Base-by-base conservation (phyloP, 106 monocot species). In the Acanthochlamys bracteata region DNA sequence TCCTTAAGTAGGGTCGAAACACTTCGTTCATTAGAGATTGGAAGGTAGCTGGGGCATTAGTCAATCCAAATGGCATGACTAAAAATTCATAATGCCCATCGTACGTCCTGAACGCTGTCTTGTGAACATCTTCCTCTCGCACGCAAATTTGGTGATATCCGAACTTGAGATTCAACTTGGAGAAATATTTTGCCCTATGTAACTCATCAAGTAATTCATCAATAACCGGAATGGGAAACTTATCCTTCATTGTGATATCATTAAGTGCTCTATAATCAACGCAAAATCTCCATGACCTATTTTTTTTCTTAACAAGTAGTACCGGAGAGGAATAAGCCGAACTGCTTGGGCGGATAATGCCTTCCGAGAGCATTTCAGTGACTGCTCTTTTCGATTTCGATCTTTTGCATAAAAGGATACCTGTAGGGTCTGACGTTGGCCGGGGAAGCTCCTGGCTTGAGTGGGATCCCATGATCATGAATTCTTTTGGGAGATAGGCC, bases 141-240 rank as follows among this genome's bases (percentile, higher is more conserved):
- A 33, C 33, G 33, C 33, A 6, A 33, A 33, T 33, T 33, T 33
- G 6, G 33, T 33, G 33, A 33, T 33, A 33, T 33, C 33, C 33
- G 33, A 6, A 33, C 6, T 33, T 33, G 33, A 33, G 33, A 33
- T 33, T 6, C 33, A 33, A 33, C 33, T 33, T 33, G 33, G 33
- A 33, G 33, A 33, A 33, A 33, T 33, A 33, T 33, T 14, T 49
- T 49, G 17, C 15, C 49, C 12, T 10, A 49, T 12, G 17, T 14
- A 17, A 12, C 49, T 17, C 49, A 20, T 71, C 71, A 12, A 63
- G 33, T 33, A 33, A 33, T 33, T 33, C 33, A 33, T 33, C 33
- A 33, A 33, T 23, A 4, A 41, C 53, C 1, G 71, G 69, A 27
- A 69, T 69, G 12, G 69, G 69, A 27, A 69, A 60, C 12, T 49